Evolutionary conservation across 306 rosid genomes (phyloP), one percentile per base, ranked within the genome.

Genomic region (Prunus dulcis): DNA sequence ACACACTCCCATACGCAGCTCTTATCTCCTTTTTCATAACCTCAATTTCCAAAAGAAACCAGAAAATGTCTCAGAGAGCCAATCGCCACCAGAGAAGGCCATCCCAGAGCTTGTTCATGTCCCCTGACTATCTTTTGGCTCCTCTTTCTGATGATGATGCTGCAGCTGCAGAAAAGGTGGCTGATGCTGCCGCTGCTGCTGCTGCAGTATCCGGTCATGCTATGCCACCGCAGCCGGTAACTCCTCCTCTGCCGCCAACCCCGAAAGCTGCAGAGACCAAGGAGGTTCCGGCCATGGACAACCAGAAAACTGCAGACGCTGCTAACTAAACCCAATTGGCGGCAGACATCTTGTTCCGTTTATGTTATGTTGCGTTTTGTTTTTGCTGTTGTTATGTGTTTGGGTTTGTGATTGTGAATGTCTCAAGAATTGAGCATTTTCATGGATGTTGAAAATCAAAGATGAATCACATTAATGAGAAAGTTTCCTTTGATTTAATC

Each of bases 21-120:
- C 64, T 60, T 27, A 25, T 60, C 65, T 5, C 62, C 10, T 20
- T 0, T 64, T 64, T 13, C 49, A 8, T 34, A 30, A 73, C 45
- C 14, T 38, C 71, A 66, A n/a, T 18, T 30, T 18, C 38, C 8
- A 13, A 60, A 25, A 32, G 13, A 52, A 55, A 0, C 61, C 32
- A 74, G 27, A 67, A 43, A 55, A 84, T 84, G 87, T 84, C 84
- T 14, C 79, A 80, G 62, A 74, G 79, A 51, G 49, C 76, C 3
- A 58, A 78, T 64, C 81, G 78, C 76, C 87, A 84, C 80, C 82
- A 76, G 51, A 80, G 87, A 78, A 80, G 79, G 80, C 84, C 87
- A 10, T 84, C 87, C 46, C 87, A 84, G 82, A 61, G 77, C 63
- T 58, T 68, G 25, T 77, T 84, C 68, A 32, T 72, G 66, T 34